Conservation (phyloP, 208 protist species). For the Crithidia thermophila region DNA sequence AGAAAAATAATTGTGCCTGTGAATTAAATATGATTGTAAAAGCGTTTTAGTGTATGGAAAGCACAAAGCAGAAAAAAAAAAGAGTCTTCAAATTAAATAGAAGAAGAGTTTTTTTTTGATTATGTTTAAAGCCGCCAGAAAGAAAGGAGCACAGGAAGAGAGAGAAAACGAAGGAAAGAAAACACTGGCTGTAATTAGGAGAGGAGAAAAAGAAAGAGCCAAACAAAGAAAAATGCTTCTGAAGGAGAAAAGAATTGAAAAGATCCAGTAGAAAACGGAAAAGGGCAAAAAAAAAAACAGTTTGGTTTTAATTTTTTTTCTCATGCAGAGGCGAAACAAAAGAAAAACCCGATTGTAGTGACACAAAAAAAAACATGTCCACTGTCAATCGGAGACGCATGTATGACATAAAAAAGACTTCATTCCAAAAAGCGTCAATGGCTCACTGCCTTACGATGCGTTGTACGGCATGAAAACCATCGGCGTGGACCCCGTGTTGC, state of each 20-base stretch:
- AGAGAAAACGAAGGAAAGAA: constrained; percentile 4
- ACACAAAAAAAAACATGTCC: no score
- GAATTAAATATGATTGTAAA: no score
- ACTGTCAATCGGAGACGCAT: no score
- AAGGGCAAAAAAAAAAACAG: background rate
- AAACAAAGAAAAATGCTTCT: constrained; percentile 9
- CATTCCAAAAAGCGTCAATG: no score
- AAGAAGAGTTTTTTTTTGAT: no score
- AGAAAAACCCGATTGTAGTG: background rate
- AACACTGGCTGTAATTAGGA: background rate
- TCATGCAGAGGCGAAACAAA: background rate
- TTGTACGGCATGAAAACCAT: constrained; percentile 24
- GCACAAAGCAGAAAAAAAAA: no score
- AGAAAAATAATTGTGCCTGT: no score
- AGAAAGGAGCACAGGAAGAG: background rate
- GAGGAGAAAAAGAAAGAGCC: background rate
- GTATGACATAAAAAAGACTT: no score
- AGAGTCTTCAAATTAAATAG: no score
- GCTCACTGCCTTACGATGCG: background rate
- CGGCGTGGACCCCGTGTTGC: background rate
- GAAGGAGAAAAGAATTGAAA: constrained; percentile 1
- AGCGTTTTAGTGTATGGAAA: no score
- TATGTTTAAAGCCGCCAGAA: no score
- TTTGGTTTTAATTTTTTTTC: background rate
- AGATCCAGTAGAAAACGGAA: background rate